Base-by-base conservation (phyloP, 2,329 filamentous ascomycete species). In the Sordariomycetes sp. region DNA sequence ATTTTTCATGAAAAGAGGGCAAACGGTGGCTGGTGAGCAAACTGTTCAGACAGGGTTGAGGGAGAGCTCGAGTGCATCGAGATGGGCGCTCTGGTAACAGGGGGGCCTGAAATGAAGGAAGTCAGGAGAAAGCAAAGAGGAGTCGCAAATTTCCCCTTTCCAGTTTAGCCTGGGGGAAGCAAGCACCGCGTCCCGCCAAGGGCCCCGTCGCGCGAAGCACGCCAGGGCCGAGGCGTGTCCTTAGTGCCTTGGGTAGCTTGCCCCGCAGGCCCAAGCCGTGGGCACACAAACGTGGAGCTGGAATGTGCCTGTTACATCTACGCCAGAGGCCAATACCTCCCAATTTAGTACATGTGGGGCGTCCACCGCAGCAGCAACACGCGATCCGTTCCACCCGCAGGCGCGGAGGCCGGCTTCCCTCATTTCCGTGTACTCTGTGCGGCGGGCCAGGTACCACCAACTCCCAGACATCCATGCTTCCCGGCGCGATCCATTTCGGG, bases 121-220 rank as follows among this genome's bases (percentile, higher is more conserved):
- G 10, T 50, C 20, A 22, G 45, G 20, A 22, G 45, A 50, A 50
- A 50, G 20, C 45, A 22, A 50, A 50, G 45, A 50, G 45, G 45
- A 50, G 45, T 22, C 35, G n/a, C 55, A 57, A 57, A 57, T 57
- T 28, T 57, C 55, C 55, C 45, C 55, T 20, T 52, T 57, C 45
- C 35, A 45, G 55, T 57, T 57, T 57, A 57, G 55, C 55, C 55
- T 57, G 50, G 55, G 55, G 50, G 50, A 10, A 10, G n/a, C n/a
- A 50, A 35, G 50, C 50, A 53, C 55, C 55, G 50, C 52, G 45
- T 53, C 24, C 55, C 28, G 55, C 55, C 55, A 52, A 57, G 55
- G 45, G 51, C 34, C 24, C n/a, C 17, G 12, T 28, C 34, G 28
- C 34, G 28, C 45, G 15, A 52, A 17, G 35, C 35, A 15, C 17